These are phyloP conservation scores for Termitomyces sp. DNA, from an alignment of 768 basidiomycete genomes.

Conservation along the genomic window DNA sequence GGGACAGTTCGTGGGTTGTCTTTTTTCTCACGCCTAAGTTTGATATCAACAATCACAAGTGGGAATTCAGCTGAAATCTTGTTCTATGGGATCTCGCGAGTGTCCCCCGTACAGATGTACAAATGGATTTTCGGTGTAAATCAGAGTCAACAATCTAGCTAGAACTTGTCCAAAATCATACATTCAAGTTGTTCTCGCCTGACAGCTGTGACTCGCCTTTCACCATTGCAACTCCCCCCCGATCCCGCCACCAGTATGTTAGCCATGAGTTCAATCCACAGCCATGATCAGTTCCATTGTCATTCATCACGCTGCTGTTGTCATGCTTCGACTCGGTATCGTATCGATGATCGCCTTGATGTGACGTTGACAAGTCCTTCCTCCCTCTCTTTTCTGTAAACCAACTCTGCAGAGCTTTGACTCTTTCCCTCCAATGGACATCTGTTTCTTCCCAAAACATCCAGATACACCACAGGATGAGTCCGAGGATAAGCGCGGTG, in stretches of 20 bases:
- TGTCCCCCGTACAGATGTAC: no score
- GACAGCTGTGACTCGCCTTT: background rate
- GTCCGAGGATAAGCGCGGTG: background rate
- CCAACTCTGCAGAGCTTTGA: background rate
- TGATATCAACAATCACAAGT: no score
- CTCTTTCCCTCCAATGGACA: background rate
- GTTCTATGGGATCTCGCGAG: no score
- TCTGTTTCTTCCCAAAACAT: slow-evolving; percentile 1
- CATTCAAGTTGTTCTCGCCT: background rate
- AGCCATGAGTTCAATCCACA: background rate
- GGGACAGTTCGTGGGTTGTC: no score
- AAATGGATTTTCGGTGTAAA: no score
- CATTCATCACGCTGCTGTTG: background rate
- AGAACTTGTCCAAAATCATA: background rate
- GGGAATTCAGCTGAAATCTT: no score
- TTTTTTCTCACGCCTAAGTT: no score
- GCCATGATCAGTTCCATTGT: background rate
- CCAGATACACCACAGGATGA: background rate
- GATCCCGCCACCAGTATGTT: background rate
- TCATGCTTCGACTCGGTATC: background rate
- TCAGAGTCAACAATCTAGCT: background rate
- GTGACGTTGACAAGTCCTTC: background rate
- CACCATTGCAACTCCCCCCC: background rate
- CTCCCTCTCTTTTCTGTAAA: background rate
- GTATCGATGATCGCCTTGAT: background rate